Evolutionary conservation across 352 stramenopile genomes (phyloP).

Genomic region (Globisporangium heterothallicum): DNA sequence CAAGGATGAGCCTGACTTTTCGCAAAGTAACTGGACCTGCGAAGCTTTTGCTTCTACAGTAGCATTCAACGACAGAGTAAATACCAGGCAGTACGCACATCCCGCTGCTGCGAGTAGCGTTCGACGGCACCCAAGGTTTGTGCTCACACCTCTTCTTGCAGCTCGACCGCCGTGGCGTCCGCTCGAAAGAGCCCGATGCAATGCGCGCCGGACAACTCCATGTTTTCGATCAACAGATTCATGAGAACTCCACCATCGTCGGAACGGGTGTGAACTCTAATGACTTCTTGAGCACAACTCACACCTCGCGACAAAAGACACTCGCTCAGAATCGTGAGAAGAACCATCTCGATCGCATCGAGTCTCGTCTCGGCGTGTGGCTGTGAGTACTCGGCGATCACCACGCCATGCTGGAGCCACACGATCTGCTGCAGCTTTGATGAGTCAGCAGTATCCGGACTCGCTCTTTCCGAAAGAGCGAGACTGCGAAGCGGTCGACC

Average conservation of each 20-base stretch:
- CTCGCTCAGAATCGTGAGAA: slow-evolving; percentile 9
- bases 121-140: too few relatives aligned
- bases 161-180: slow-evolving; percentile 1
- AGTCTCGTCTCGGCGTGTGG: background rate
- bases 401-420: slow-evolving; percentile 1
- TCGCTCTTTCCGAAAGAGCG: too few relatives aligned
- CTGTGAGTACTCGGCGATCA: background rate
- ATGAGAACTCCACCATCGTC: background rate
- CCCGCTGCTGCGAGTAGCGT: too few relatives aligned
- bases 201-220: background rate
- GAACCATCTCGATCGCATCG: slow-evolving; percentile 5
- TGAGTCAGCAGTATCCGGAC: too few relatives aligned
- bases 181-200: slow-evolving; percentile 5
- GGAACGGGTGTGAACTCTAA: slow-evolving; percentile 2
- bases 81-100: too few relatives aligned
- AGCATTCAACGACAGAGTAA: background rate
- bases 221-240: background rate
- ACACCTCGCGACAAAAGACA: slow-evolving; percentile 4
- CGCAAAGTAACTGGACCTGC: background rate
- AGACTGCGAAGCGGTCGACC: slow-evolving; percentile 16
- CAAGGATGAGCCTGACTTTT: background rate
- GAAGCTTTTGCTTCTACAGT: background rate
- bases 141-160: slow-evolving; percentile 5
- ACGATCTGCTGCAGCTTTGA: slow-evolving; percentile 6
- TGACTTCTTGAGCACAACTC: background rate